Base-by-base conservation (phyloP, 176 grass and related monocot species). In the Lolium multiflorum region DNA sequence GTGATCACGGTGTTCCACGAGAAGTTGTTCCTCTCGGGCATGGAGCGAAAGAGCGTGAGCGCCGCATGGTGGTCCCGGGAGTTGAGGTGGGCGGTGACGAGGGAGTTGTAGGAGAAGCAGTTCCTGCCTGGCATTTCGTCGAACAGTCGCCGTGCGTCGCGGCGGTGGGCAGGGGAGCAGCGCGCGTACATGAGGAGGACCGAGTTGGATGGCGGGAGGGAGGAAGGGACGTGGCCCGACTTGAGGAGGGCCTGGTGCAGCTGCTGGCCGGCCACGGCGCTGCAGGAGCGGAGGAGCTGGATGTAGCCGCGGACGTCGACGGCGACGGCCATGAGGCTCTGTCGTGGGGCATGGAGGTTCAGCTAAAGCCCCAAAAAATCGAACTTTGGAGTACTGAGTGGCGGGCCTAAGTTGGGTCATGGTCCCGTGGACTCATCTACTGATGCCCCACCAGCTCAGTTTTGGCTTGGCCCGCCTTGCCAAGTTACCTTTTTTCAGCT, bases 241-340 rank as follows among this genome's bases (percentile, higher is more conserved):
- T 95, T 95, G 86, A 92, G 71, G 62, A 95, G 90, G 41, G 88
- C 13, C 76, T 95, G 93, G 83, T 95, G 93, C 75, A 95, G 62
- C 76, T 92, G 90, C 48, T 81, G 76, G 17, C 93, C 93, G 3
- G 50, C 46, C n/a, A 59, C 49, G 28, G 83, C 43, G 37, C 46
- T 1, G 76, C 93, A 92, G 50, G 86, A 86, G 59, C 90, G 86
- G 71, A 95, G 93, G 69, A 71, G 82, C 31, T 85, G 75, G 80
- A 86, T 78, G 86, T 84, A 85, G 37, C 74, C 71, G 21, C n/a
- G 69, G 69, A 95, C 69, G 43, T 90, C 88, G 35, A 82, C 56
- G 25, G 69, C 26, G 35, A 80, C 55, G 38, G 83, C 59, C 90
- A 86, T 85, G 71, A 35, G 73, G 73, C 73, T 35, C 73, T 54